Evolutionary conservation across 805 yeast species (phyloP).

Genomic region (Kodamaea kakaduensis): DNA sequence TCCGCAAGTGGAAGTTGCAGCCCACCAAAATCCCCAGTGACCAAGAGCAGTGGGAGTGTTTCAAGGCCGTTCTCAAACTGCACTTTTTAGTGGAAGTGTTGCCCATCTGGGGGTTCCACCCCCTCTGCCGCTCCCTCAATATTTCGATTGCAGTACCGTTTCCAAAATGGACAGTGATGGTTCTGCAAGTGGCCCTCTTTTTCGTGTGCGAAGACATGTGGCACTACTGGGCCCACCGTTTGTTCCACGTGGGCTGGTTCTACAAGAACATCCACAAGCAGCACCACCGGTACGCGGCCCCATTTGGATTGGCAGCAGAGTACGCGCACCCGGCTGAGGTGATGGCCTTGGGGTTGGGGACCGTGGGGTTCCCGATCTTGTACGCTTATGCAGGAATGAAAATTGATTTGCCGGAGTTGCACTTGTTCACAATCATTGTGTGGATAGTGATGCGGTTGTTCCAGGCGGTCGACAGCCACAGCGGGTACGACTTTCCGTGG

Average conservation of each 20-base stretch:
- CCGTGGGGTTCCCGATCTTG: slow-evolving; percentile 57
- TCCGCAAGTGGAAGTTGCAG: slow-evolving; percentile 52
- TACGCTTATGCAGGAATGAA: slow-evolving; percentile 45
- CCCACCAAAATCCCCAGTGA: slow-evolving; percentile 49
- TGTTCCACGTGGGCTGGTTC: slow-evolving; percentile 53
- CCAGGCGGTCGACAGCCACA: slow-evolving; percentile 60
- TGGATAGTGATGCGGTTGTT: slow-evolving; percentile 53
- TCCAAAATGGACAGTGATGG: slow-evolving; percentile 42
- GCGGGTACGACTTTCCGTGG: slow-evolving; percentile 63
- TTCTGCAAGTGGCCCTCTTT: slow-evolving; percentile 44
- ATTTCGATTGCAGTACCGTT: slow-evolving; percentile 51
- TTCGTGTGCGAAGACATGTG: slow-evolving; percentile 54
- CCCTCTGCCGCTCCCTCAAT: slow-evolving; percentile 46
- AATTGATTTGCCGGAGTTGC: slow-evolving; percentile 32
- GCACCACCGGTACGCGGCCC: slow-evolving; percentile 60
- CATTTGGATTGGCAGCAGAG: slow-evolving; percentile 59
- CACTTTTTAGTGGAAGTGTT: slow-evolving; percentile 57
- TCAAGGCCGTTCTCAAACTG: slow-evolving; percentile 52
- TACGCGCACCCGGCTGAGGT: slow-evolving; percentile 61
- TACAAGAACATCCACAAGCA: slow-evolving; percentile 57
- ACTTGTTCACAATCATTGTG: slow-evolving; percentile 48
- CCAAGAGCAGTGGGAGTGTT: slow-evolving; percentile 60
- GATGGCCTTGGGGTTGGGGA: slow-evolving; percentile 53
- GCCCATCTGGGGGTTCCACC: slow-evolving; percentile 63
- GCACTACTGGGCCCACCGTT: slow-evolving; percentile 59